phyloP scores from a whole-genome alignment of 2,329 filamentous ascomycete genomes.

The Colletotrichum cereale region DNA sequence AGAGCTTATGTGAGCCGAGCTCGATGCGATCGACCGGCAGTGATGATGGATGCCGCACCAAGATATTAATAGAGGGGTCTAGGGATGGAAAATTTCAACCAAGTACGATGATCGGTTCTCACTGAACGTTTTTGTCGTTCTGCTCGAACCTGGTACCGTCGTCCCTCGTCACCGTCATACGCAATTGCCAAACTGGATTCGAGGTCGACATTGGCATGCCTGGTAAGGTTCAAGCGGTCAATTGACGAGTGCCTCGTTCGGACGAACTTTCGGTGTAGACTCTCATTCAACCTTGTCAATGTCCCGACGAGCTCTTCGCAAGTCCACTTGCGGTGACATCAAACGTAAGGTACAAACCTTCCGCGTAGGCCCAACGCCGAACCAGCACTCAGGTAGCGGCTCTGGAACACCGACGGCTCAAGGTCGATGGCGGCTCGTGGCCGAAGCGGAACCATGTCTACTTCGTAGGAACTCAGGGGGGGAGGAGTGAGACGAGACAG shows the following conservation, averaged over 20 bases:
- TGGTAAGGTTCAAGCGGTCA: background rate
- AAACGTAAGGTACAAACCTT: background rate
- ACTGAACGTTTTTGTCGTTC: background rate
- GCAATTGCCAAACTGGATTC: background rate
- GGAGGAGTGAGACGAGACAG: conserved; percentile 22
- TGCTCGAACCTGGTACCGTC: background rate
- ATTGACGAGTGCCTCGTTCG: background rate
- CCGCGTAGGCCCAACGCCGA: background rate
- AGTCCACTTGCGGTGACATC: background rate
- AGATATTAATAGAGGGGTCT: conserved; percentile 28
- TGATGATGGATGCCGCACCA: conserved; percentile 5
- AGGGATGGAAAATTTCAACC: conserved; percentile 7
- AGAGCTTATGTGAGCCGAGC: conserved; percentile 31
- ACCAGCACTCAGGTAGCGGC: background rate
- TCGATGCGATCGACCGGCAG: conserved; percentile 23
- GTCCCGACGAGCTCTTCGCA: background rate
- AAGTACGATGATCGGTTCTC: background rate
- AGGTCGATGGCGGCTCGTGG: conserved; percentile 4
- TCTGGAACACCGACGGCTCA: background rate
- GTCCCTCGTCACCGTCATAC: background rate
- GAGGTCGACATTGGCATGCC: background rate
- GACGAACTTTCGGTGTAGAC: background rate
- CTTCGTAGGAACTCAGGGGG: conserved; percentile 7
- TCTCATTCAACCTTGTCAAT: background rate
- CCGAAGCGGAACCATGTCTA: conserved; percentile 5